phyloP scores from a whole-genome alignment of 192 early-diverging fungal species.

The Coemansia biformis region DNA sequence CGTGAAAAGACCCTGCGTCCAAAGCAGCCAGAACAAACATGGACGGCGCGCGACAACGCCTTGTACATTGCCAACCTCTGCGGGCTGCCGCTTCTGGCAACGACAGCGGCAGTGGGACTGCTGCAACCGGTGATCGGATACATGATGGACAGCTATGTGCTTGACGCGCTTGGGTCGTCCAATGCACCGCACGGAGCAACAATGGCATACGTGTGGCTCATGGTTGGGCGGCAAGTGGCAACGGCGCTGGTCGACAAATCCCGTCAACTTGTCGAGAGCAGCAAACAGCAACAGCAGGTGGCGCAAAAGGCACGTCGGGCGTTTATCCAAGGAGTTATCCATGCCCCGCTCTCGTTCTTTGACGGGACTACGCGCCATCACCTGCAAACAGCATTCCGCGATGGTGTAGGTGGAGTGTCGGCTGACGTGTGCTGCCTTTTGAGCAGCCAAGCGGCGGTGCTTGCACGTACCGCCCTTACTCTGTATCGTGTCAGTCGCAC shows the following conservation, averaged over 20 bases:
- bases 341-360: constrained; percentile 29
- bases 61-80: constrained; percentile 5
- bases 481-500: constrained; percentile 6
- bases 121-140: constrained; percentile 6
- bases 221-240: neutral
- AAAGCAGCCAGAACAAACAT: neutral
- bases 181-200: neutral
- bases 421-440: constrained; percentile 3
- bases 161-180: constrained; percentile 2
- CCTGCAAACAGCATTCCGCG: constrained; percentile 8
- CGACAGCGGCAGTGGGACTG: constrained; percentile 5
- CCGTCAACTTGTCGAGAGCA: too few species aligned
- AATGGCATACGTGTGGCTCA: neutral
- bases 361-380: constrained; percentile 14
- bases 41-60: constrained; percentile 10
- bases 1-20: too few species aligned
- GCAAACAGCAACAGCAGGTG: neutral
- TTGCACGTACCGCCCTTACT: constrained; percentile 1
- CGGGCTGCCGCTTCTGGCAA: constrained; percentile 7
- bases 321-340: constrained; percentile 14
- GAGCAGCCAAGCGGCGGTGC: neutral
- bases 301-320: neutral
- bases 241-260: neutral
- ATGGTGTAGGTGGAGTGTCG: constrained; percentile 3
- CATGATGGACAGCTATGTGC: constrained; percentile 4